A percentile compares a stretch with the other conserved stretches of the same genome.
Conservation (phyloP, 495 filamentous ascomycete genomes). For the Talaromyces stipitatus region DNA sequence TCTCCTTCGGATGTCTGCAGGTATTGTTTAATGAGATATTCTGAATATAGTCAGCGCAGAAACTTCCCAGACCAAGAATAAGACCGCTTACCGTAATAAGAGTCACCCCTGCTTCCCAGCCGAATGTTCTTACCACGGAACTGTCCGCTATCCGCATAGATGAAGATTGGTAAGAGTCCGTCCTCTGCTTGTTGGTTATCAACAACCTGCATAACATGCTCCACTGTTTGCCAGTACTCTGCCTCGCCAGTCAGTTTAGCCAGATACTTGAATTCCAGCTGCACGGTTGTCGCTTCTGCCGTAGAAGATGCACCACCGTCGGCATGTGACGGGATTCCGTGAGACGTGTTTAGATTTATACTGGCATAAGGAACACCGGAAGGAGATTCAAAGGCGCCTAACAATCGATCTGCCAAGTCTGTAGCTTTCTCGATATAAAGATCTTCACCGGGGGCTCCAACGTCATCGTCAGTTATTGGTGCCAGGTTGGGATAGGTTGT, state of each 20-base stretch:
- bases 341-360: conserved; percentile 70
- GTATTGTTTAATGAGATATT: conserved; percentile 96
- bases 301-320: conserved; percentile 91
- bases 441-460: conserved; percentile 67
- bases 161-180: conserved; percentile 85
- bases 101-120: conserved; percentile 87
- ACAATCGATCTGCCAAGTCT: conserved; percentile 78
- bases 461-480: conserved; percentile 56
- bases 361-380: conserved; percentile 87
- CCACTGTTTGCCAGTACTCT: conserved; percentile 81
- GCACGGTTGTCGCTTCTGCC: conserved; percentile 83
- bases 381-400: conserved; percentile 78
- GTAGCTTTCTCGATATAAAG: conserved; percentile 93
- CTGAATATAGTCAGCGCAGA: conserved; percentile 26
- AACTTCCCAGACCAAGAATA: neutral
- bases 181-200: conserved; percentile 71
- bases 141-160: conserved; percentile 67
- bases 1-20: conserved; percentile 85
- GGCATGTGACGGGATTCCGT: conserved; percentile 68
- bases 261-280: conserved; percentile 97
- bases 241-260: conserved; percentile 90
- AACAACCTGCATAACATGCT: conserved; percentile 84
- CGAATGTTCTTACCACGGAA: conserved; percentile 84
- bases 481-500: conserved; percentile 61
- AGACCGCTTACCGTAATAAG: conserved; percentile 66